Percentiles rank a stretch among this genome's conserved stretches.
Conservation (phyloP, 2,329 filamentous ascomycete species). For the Tolypocladium ovalisporum region DNA sequence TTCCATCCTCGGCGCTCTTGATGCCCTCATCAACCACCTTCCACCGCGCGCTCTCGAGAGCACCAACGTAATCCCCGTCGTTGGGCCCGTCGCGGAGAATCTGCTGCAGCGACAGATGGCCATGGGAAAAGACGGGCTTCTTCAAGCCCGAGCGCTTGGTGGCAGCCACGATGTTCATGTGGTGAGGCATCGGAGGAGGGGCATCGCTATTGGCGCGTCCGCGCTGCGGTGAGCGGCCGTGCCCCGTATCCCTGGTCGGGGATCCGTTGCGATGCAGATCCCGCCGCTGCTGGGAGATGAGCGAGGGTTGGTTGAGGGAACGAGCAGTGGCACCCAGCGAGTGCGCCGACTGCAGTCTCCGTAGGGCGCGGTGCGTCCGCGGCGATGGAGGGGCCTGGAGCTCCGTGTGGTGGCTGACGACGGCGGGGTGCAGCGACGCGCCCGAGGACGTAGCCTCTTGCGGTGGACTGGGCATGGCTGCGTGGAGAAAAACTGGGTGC, state of each 20-base stretch:
- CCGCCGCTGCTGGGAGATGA: conserved; percentile 53
- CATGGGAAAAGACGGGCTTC: conserved; percentile 37
- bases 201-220: conserved; percentile 66
- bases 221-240: conserved; percentile 37
- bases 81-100: conserved; percentile 73
- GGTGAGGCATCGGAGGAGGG: conserved; percentile 27
- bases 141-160: conserved; percentile 27
- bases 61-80: conserved; percentile 54
- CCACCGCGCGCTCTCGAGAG: conserved; percentile 59
- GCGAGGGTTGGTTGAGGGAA: conserved; percentile 36
- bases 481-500: background rate
- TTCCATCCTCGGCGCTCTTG: conserved; percentile 69
- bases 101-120: conserved; percentile 56
- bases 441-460: conserved; percentile 1
- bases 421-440: background rate
- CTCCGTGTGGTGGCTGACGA: conserved; percentile 23
- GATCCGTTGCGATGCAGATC: conserved; percentile 28
- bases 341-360: conserved; percentile 69
- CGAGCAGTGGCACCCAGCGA: conserved; percentile 42
- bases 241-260: conserved; percentile 14
- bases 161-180: conserved; percentile 24
- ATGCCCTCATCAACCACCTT: conserved; percentile 68
- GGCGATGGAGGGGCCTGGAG: conserved; percentile 49
- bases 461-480: conserved; percentile 7
- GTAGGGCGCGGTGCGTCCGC: conserved; percentile 54